These are phyloP conservation scores for Liquidambar formosana DNA, from an alignment of 164 flowering plant species.

Conservation along the genomic window DNA sequence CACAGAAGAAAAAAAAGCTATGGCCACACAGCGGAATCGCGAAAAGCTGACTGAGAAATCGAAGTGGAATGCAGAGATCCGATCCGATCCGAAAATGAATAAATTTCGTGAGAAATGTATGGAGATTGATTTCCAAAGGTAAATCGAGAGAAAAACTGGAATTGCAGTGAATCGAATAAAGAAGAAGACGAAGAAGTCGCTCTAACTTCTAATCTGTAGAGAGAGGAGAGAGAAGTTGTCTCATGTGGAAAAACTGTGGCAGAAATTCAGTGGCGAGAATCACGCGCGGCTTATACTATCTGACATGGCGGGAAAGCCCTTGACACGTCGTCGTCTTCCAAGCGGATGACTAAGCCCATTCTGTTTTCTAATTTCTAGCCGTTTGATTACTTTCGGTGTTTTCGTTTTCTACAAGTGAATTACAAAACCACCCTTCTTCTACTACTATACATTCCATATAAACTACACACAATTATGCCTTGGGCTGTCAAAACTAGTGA, in stretches of 20 bases:
- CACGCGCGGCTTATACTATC: slow-evolving; percentile 16
- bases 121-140: no score
- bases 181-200: background rate
- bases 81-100: background rate
- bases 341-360: background rate
- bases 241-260: slow-evolving; percentile 6
- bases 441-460: no score
- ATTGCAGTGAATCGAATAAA: background rate
- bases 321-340: background rate
- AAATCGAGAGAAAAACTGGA: background rate
- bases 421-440: no score
- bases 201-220: background rate
- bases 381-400: background rate
- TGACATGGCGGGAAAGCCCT: slow-evolving; percentile 22
- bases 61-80: background rate
- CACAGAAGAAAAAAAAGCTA: background rate
- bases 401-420: background rate
- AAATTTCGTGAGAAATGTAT: background rate
- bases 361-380: background rate
- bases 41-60: background rate
- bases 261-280: slow-evolving; percentile 19
- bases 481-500: no score
- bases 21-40: background rate
- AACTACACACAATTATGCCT: no score
- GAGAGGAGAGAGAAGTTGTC: background rate